Evolutionary conservation across 176 grass and related monocot genomes (phyloP), one percentile per base, ranked within the genome.

Genomic region (Otatea glauca): DNA sequence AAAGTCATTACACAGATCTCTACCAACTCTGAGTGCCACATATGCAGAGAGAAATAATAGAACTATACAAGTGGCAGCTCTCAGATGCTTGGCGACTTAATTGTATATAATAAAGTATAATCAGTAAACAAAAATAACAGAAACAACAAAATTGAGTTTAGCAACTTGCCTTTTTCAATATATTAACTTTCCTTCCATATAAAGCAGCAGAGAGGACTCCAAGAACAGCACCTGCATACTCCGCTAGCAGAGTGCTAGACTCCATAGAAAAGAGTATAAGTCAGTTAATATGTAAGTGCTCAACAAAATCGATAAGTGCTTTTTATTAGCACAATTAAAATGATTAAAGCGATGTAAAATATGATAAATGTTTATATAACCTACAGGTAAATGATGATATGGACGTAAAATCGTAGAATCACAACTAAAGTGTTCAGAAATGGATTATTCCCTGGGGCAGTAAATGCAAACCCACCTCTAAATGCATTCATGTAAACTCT

Each of bases 161-260:
- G 53, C 7, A 85, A 86, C 76, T 87, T 89, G 84, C 96, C 86
- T 98, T 98, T 75, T 90, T 98, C 89, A 88, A 92, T 74, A 98
- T 76, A 58, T 95, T 88, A 74, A 90, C 93, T 86, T 89, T 93
- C 76, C 93, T 84, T 90, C 96, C 93, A 88, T 96, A 96, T 75
- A 98, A 96, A 85, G 86, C 83, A 70, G 93, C 91, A 70, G 96
- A 98, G 65, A 98, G 88, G 88, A 99, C 93, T 89, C 96, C 96
- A 90, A 99, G 93, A 81, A 96, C 83, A 49, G 96, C 96, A 89
- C 96, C 96, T 71, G 96, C 89, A 81, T 99, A 99, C 84, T 99
- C 93, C 23, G 89, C 93, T 78, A 96, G 79, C 78, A 99, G 74
- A 81, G 93, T 71, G n/a, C 96, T 99, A 88, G 68, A 83, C 78